Conservation (phyloP, 2,329 filamentous ascomycete species). For the Colletotrichum endophyticum region DNA sequence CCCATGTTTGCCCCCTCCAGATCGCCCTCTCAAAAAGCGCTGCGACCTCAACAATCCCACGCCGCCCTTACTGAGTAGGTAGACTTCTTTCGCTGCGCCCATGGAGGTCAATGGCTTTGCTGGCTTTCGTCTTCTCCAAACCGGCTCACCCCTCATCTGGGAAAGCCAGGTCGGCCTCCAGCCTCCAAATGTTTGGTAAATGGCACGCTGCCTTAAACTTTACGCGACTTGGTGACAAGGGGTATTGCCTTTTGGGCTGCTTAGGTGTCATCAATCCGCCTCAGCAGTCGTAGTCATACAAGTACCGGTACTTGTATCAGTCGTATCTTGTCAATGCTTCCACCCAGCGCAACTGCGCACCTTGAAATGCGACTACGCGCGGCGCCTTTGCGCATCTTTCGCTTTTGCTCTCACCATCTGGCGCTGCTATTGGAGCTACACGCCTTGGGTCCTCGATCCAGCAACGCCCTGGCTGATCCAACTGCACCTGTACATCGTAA, state of each 20-base stretch:
- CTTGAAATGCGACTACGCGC: slow-evolving; percentile 2
- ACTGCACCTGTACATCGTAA: not conserved
- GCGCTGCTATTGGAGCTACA: not conserved
- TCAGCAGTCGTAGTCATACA: slow-evolving; percentile 3
- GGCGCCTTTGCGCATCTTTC: not conserved
- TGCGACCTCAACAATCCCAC: not conserved
- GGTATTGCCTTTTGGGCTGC: not conserved
- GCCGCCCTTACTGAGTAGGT: not conserved
- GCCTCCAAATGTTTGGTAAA: not conserved
- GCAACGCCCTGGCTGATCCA: not conserved
- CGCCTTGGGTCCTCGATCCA: not conserved
- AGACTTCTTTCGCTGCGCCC: not conserved
- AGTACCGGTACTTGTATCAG: slow-evolving; percentile 14
- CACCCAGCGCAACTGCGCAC: not conserved
- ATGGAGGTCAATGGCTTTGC: not conserved
- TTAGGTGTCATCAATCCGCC: slow-evolving; percentile 10
- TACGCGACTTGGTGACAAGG: slow-evolving; percentile 1
- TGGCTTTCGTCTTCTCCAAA: not conserved
- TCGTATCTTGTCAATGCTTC: not conserved
- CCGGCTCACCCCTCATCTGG: not conserved
- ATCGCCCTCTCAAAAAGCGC: not conserved
- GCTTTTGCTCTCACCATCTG: not conserved
- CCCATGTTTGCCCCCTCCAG: not conserved
- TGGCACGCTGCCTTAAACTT: slow-evolving; percentile 11
- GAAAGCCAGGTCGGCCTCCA: slow-evolving; percentile 6